Evolutionary conservation across 768 basidiomycete species (phyloP), one percentile per base, ranked within the genome.

Genomic region (Rhizopogon roseolus): DNA sequence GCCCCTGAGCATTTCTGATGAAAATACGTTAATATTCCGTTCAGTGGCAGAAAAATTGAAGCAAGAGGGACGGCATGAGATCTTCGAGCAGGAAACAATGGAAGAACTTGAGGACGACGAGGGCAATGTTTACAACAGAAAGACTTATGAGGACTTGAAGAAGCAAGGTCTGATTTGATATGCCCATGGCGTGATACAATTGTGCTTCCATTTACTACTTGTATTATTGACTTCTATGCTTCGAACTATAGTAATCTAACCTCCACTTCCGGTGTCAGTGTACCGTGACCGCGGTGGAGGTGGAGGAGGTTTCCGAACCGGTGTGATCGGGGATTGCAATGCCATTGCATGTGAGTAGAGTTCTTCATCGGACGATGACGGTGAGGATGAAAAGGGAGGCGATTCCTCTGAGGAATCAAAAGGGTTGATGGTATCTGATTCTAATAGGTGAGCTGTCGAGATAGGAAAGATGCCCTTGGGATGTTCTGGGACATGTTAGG

Each of bases 31-130:
- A 19, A 50, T 34, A 34, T 51, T 51, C 38, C 9, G 28, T 38
- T 43, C 58, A 98, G 94, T 99, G 58, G 97, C 96, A 8, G 97
- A 99, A 65, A 96, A 94, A 66, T 80, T 99, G 51, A 99, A 99
- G 72, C 87, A 87, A 56, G 96, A 98, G 71, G 97, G 97, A n/a
- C 80, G 88, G 17, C 86, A 91, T 62, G 97, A 98, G 64, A 88
- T 98, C 51, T 89, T 90, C 55, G 86, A 90, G 22, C 86, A 90
- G 62, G 94, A 98, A 71, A 90, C 90, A 19, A 96, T 95, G 82
- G 97, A 98, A 69, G 97, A 99, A 70, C 80, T 98, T 37, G 97
- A 99, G 66, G 97, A 99, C 66, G 92, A 92, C 42, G 97, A 98
- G 67, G 97, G 97, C 14, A 98, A 99, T 62, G 97, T 98, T 48